Evolutionary conservation across 495 filamentous ascomycete species (phyloP).

Genomic region (Neurospora sp.): DNA sequence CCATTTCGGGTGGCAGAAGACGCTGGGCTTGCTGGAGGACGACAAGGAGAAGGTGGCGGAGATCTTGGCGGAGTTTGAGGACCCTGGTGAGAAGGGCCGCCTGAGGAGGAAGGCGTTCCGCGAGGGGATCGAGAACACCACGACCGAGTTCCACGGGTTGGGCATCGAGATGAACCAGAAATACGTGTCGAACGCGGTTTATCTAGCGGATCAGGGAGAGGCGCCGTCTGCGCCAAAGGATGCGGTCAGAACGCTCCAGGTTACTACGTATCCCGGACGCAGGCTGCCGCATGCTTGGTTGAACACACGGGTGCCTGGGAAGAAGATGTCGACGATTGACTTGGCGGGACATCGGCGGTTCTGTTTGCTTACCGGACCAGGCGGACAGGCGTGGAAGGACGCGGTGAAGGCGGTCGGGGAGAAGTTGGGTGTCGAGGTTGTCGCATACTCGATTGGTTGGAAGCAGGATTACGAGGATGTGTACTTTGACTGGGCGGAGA

Average conservation of each 20-base stretch:
- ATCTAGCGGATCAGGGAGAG: slow-evolving; percentile 12
- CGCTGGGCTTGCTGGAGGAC: slow-evolving; percentile 26
- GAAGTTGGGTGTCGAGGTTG: slow-evolving; percentile 17
- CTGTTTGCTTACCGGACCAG: slow-evolving; percentile 28
- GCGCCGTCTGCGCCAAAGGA: slow-evolving; percentile 13
- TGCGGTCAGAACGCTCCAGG: slow-evolving; percentile 7
- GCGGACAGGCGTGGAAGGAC: slow-evolving; percentile 24
- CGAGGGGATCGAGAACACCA: slow-evolving; percentile 20
- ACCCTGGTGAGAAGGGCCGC: slow-evolving; percentile 18
- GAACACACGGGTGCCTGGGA: slow-evolving; percentile 16
- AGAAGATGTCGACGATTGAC: slow-evolving; percentile 28
- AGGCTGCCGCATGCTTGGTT: slow-evolving; percentile 35
- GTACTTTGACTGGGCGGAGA: slow-evolving; percentile 27
- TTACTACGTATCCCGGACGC: slow-evolving; percentile 26
- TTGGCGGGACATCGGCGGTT: slow-evolving; percentile 26
- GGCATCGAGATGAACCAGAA: slow-evolving; percentile 33
- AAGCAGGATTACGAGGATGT: slow-evolving; percentile 31
- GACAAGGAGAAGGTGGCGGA: slow-evolving; percentile 13
- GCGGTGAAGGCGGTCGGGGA: slow-evolving; percentile 14
- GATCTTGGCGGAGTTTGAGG: slow-evolving; percentile 20
- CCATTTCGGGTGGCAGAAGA: slow-evolving; percentile 22
- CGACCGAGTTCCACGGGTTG: slow-evolving; percentile 27
- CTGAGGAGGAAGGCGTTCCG: slow-evolving; percentile 13
- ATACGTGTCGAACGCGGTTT: slow-evolving; percentile 24
- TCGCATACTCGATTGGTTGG: slow-evolving; percentile 27